Evolutionary conservation across 805 yeast species (phyloP).

Genomic region (Myxozyma melibiosi): DNA sequence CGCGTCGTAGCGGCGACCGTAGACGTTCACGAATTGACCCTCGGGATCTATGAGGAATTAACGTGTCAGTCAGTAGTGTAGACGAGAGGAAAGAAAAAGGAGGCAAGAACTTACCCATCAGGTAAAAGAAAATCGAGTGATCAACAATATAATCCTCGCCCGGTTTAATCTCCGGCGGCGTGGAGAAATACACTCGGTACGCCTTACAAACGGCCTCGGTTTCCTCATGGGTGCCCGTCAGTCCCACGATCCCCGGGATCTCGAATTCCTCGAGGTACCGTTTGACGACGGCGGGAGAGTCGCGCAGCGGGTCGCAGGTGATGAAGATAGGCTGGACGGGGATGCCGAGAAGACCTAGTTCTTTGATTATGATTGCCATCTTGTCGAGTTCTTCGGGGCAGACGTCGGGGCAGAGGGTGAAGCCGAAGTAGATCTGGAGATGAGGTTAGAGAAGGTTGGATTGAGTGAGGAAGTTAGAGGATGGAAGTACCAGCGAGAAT

Average conservation of each 20-base stretch:
- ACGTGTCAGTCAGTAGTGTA: not conserved
- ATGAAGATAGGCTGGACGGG: conserved; percentile 83
- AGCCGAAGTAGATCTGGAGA: conserved; percentile 77
- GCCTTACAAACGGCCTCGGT: conserved; percentile 83
- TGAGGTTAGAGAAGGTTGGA: too few relatives aligned
- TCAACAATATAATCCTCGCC: conserved; percentile 97
- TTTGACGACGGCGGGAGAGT: conserved; percentile 79
- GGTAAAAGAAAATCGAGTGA: conserved; percentile 93
- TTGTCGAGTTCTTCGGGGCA: conserved; percentile 98
- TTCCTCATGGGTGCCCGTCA: conserved; percentile 87
- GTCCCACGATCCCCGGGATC: conserved; percentile 74
- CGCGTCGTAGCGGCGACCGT: conserved; percentile 88
- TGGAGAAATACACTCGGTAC: conserved; percentile 94
- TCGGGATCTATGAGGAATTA: conserved; percentile 67
- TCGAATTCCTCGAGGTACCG: conserved; percentile 88
- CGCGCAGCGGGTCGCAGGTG: conserved; percentile 97
- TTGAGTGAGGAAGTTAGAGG: too few relatives aligned
- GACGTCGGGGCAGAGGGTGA: conserved; percentile 96
- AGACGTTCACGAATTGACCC: conserved; percentile 90
- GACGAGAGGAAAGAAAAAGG: not conserved
- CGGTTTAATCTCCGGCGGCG: conserved; percentile 90
- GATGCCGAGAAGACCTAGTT: conserved; percentile 48
- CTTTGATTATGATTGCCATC: conserved; percentile 69
- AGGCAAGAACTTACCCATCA: conserved; percentile 54
- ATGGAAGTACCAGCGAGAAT: conserved; percentile 62